These are phyloP conservation scores for Gynostemma pentaphyllum DNA, from an alignment of 306 rosid genomes.

Conservation along the genomic window DNA sequence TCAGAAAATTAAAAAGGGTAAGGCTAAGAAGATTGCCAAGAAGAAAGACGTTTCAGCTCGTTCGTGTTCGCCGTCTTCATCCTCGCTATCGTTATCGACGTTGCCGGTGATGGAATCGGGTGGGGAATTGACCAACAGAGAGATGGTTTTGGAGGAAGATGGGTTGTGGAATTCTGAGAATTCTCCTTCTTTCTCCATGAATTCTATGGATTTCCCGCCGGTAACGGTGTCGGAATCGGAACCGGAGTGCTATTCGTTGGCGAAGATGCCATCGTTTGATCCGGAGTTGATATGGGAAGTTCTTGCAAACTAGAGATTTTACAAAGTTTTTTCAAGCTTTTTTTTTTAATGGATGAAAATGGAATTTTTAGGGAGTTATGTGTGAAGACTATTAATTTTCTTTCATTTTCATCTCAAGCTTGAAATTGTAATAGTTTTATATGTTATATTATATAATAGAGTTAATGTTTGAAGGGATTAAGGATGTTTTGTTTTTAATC, in stretches of 20 bases:
- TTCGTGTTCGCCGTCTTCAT: slow-evolving; percentile 22
- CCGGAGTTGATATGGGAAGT: slow-evolving; percentile 91
- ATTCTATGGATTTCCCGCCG: slow-evolving; percentile 29
- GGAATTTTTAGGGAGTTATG: no score
- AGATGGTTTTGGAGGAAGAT: slow-evolving; percentile 39
- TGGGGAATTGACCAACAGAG: slow-evolving; percentile 27
- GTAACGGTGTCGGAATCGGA: slow-evolving; percentile 21
- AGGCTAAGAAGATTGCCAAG: slow-evolving; percentile 43
- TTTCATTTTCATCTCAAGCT: no score
- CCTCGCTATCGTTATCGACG: slow-evolving; percentile 16
- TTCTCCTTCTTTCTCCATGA: slow-evolving; percentile 28
- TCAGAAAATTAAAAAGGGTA: slow-evolving; percentile 65
- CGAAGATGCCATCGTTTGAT: slow-evolving; percentile 76
- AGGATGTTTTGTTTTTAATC: no score
- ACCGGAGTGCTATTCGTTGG: slow-evolving; percentile 48
- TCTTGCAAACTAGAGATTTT: slow-evolving; percentile 44
- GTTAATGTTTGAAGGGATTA: no score
- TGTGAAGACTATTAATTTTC: no score
- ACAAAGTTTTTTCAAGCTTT: no score
- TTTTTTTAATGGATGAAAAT: no score
- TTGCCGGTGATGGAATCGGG: slow-evolving; percentile 14
- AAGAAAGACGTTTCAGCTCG: slow-evolving; percentile 16
- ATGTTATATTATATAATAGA: no score
- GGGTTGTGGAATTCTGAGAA: slow-evolving; percentile 44
- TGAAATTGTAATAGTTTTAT: no score